These are phyloP conservation scores for Plasmodium coatneyi DNA, from an alignment of 169 alveolate genomes.

Conservation along the genomic window DNA sequence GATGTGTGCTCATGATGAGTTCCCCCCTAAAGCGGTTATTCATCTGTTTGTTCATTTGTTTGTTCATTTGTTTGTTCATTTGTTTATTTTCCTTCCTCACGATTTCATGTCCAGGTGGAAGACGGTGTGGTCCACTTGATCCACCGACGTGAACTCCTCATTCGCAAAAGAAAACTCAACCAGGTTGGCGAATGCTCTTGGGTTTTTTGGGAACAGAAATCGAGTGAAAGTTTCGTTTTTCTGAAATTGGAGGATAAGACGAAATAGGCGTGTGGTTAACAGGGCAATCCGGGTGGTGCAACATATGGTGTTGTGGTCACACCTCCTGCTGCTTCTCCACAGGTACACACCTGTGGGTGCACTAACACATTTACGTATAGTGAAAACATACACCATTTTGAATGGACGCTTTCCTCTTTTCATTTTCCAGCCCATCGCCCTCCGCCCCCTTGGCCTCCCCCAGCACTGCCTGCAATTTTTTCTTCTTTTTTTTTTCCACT, in stretches of 20 bases:
- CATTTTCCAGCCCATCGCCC: constrained; percentile 20
- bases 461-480: constrained; percentile 13
- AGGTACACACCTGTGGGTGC: neutral
- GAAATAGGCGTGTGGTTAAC: neutral
- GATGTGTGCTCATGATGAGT: neutral
- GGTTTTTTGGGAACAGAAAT: constrained; percentile 68
- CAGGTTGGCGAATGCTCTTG: constrained; percentile 59
- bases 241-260: neutral
- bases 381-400: constrained; percentile 26
- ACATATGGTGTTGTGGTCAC: neutral
- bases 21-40: neutral
- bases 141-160: constrained; percentile 54
- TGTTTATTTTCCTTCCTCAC: constrained; percentile 10
- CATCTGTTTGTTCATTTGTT: neutral
- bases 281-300: neutral
- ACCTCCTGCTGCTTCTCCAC: neutral
- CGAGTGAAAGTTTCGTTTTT: constrained; percentile 63
- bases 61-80: neutral
- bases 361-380: neutral
- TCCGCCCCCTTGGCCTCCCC: constrained; percentile 17
- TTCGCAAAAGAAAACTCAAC: constrained; percentile 60
- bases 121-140: constrained; percentile 65
- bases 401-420: neutral
- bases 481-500: constrained; percentile 58
- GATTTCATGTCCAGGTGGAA: constrained; percentile 65